Evolutionary conservation across 805 yeast genomes (phyloP), one percentile per base, ranked within the genome.

Genomic region (Candida sakaeoensis): DNA sequence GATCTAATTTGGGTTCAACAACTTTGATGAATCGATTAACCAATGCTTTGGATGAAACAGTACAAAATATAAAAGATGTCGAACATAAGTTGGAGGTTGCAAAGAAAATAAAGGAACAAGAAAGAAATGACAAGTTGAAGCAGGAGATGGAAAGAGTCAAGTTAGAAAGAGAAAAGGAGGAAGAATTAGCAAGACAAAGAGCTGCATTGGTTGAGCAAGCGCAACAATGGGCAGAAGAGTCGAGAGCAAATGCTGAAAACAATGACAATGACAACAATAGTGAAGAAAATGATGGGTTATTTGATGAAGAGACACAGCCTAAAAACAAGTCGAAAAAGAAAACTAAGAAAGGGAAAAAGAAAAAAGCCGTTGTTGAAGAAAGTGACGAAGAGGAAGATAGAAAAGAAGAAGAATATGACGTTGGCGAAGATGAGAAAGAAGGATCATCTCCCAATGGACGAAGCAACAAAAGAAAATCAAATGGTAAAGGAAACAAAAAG

Each of bases 1-100:
- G 97, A 63, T 91, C 93, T n/a, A 76, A 77, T 49, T 75, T 88
- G 74, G 96, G 95, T 56, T 72, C 79, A 36, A 77, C 80, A 41
- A 85, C 96, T 0, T 70, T 89, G 56, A 69, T 76, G 45, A 80
- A 77, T 43, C 83, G 89, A 55, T 71, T 93, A 47, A 84, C 75
- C 49, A 76, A 82, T 44, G 77, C 82, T 21, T 65, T 84, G 37
- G 78, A 74, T 18, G 91, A 86, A 48, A 96, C 93, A 48, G 68
- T 71, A 48, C 82, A 74, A 45, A 80, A 73, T 58, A 90, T 86
- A 42, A 58, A 58, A 13, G 72, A 75, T 42, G 68, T 77, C 39
- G 72, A 74, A 38, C 68, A 68, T 28, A 85, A 79, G 62, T 69
- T 91, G 42, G 82, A 74, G 34, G 88, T 80, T 46, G 97, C 96